phyloP scores from a whole-genome alignment of 495 filamentous ascomycete species.

The Neurospora hispaniola region DNA sequence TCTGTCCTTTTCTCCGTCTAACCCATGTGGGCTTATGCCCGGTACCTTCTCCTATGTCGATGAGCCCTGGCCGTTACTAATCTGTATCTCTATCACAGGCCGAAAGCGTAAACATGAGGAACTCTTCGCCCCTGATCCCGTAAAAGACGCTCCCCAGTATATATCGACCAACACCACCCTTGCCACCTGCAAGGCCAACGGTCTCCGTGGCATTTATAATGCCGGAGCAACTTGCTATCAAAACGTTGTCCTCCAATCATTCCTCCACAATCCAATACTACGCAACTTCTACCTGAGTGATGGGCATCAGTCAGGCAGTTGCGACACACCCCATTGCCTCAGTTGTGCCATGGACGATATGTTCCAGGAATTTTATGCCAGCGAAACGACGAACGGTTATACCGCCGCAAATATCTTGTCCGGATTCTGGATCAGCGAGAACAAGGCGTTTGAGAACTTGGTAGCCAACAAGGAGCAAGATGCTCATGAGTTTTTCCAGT shows the following conservation, averaged over 20 bases:
- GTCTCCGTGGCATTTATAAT: slow-evolving; percentile 83
- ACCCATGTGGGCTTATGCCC: not conserved
- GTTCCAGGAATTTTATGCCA: slow-evolving; percentile 78
- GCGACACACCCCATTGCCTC: slow-evolving; percentile 57
- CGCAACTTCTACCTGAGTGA: slow-evolving; percentile 79
- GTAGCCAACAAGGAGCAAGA: slow-evolving; percentile 91
- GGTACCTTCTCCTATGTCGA: not conserved
- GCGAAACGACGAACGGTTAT: slow-evolving; percentile 72
- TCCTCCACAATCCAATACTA: slow-evolving; percentile 81
- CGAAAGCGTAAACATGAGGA: slow-evolving; percentile 54
- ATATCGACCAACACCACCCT: slow-evolving; percentile 49
- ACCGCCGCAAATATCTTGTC: slow-evolving; percentile 72
- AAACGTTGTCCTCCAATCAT: slow-evolving; percentile 77
- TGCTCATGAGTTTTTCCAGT: slow-evolving; percentile 91
- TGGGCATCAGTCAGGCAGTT: slow-evolving; percentile 64
- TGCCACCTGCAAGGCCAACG: slow-evolving; percentile 58
- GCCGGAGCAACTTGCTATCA: slow-evolving; percentile 92
- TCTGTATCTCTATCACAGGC: slow-evolving; percentile 8
- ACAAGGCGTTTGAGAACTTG: slow-evolving; percentile 52
- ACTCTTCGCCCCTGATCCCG: slow-evolving; percentile 36
- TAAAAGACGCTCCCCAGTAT: slow-evolving; percentile 48
- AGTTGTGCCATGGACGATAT: slow-evolving; percentile 85
- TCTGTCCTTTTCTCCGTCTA: not conserved
- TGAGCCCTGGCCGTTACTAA: not conserved
- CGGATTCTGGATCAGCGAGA: slow-evolving; percentile 65